These are phyloP conservation scores for Saccharomycopsis sp. DNA, from an alignment of 805 yeast species.

Conservation along the genomic window DNA sequence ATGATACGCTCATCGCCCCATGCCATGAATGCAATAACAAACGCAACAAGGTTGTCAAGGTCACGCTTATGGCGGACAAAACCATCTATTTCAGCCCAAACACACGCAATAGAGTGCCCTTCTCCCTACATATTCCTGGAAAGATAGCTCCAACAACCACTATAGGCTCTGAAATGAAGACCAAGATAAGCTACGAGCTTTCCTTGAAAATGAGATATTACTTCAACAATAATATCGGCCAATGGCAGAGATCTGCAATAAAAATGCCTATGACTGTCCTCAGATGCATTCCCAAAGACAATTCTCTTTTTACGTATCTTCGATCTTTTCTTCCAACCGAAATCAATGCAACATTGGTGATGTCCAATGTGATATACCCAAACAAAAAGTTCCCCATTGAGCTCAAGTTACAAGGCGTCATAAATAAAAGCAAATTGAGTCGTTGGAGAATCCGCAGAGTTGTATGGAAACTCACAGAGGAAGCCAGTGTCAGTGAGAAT, in stretches of 20 bases:
- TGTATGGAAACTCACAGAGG: slow-evolving; percentile 4
- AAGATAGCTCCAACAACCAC: slow-evolving; percentile 5
- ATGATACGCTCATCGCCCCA: slow-evolving; percentile 10
- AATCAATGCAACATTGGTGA: background rate
- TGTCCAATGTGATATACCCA: slow-evolving; percentile 5
- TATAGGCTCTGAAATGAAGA: slow-evolving; percentile 2
- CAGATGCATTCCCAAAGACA: background rate
- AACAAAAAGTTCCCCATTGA: slow-evolving; percentile 4
- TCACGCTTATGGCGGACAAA: background rate
- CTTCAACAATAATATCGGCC: background rate
- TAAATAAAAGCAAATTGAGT: background rate
- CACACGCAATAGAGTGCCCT: background rate
- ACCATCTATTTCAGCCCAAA: background rate
- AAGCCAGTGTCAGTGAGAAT: slow-evolving; percentile 5
- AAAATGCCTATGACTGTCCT: slow-evolving; percentile 5
- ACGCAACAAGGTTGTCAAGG: background rate
- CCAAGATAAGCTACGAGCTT: slow-evolving; percentile 5
- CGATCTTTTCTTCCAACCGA: slow-evolving; percentile 7
- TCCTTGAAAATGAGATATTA: background rate
- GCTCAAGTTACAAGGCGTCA: slow-evolving; percentile 2
- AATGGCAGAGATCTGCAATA: background rate
- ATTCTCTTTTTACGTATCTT: background rate
- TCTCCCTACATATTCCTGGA: slow-evolving; percentile 10
- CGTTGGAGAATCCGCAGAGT: slow-evolving; percentile 4
- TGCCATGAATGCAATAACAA: slow-evolving; percentile 10